Evolutionary conservation across 441 rosid species (phyloP).

Genomic region (Raphanus hybrid): DNA sequence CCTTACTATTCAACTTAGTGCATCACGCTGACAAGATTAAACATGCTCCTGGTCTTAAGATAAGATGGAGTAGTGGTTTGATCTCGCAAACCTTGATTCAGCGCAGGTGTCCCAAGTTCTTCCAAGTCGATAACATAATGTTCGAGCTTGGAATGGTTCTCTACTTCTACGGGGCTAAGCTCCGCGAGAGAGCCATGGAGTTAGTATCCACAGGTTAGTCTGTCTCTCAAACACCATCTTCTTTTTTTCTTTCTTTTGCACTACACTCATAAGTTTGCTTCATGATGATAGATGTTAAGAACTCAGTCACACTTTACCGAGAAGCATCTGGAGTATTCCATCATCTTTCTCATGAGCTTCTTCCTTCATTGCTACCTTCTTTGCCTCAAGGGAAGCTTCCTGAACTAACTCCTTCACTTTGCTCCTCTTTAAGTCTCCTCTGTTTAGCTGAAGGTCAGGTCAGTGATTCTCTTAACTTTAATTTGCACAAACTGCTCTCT

Average conservation of each 20-base stretch:
- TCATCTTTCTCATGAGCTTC: constrained; percentile 60
- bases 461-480: constrained; percentile 20
- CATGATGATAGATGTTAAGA: constrained; percentile 52
- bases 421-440: constrained; percentile 55
- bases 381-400: constrained; percentile 57
- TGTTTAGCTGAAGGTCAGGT: constrained; percentile 88
- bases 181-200: constrained; percentile 74
- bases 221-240: background rate
- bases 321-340: constrained; percentile 83
- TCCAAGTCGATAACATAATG: constrained; percentile 59
- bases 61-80: constrained; percentile 71
- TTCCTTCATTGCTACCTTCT: constrained; percentile 53
- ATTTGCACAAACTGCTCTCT: background rate
- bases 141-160: constrained; percentile 74
- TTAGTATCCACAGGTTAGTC: constrained; percentile 41
- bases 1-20: constrained; percentile 67
- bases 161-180: constrained; percentile 63
- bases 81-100: constrained; percentile 57
- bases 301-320: constrained; percentile 61
- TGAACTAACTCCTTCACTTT: constrained; percentile 60
- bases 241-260: background rate
- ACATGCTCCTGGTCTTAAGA: constrained; percentile 60
- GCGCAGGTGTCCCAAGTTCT: constrained; percentile 59
- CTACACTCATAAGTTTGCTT: constrained; percentile 8
- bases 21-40: constrained; percentile 49